Base-by-base conservation (phyloP, 2,329 filamentous ascomycete genomes). In the Neoarthrinium moseri region DNA sequence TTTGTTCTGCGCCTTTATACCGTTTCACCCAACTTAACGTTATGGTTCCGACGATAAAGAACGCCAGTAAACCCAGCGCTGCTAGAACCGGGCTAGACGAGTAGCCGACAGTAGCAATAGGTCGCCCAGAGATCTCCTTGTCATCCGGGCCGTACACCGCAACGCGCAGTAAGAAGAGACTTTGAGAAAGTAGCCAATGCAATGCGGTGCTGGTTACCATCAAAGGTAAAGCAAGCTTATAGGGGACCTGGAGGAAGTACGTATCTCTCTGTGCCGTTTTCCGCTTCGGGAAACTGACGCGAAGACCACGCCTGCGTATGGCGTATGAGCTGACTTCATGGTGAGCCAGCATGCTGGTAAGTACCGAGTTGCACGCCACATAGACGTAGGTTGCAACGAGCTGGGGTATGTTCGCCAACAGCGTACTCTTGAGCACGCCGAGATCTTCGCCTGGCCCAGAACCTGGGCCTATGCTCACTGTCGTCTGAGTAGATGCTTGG, bases 121-220 rank as follows among this genome's bases (percentile, higher is more conserved):
- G 17, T 21, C 26, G 23, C n/a, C 26, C 12, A 12, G n/a, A 8
- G 11, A 27, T 15, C 15, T 17, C 29, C 5, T 7, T 6, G 20
- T 20, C 27, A 5, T 17, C 11, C 12, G 17, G 35, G 5, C 10
- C 24, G 23, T 41, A 34, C 17, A 21, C 29, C 3, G 36, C 27
- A n/a, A 46, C 44, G 15, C 44, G 44, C n/a, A 46, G 36, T n/a
- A 46, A 23, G 22, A 46, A 46, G 8, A 46, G 37, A n/a, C 44
- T 46, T 21, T 46, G 27, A 8, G 32, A 24, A 5, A 41, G 5
- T 6, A 37, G 35, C 44, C 44, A 46, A 15, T 46, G 44, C 21
- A 46, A 26, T 4, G 26, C 36, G 15, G 44, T 39, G 30, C 44
- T 34, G 3, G 20, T 29, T 8, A 15, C 21, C 44, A 46, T 24